Percentiles rank a stretch among this genome's conserved stretches.
These are phyloP conservation scores for Pyracantha coccinea DNA, from an alignment of 331 rosid genomes.

Conservation along the genomic window DNA sequence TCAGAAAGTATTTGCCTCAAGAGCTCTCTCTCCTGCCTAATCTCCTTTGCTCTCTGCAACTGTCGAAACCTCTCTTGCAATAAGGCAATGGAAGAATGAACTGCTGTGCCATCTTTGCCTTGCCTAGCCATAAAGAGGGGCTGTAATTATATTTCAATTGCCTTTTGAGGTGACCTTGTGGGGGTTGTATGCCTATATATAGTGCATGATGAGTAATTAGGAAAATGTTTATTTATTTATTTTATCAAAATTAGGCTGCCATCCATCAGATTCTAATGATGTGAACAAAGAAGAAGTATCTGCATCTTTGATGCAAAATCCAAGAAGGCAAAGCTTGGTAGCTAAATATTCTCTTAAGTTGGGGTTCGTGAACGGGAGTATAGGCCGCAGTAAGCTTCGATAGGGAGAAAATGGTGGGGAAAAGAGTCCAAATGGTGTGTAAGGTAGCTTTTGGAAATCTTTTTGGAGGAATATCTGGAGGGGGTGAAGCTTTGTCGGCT, in stretches of 20 bases:
- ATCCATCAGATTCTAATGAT: slow-evolving; percentile 14
- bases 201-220: slow-evolving; percentile 15
- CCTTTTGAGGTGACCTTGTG: slow-evolving; percentile 5
- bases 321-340: slow-evolving; percentile 27
- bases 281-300: slow-evolving; percentile 24
- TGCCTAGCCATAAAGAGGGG: slow-evolving; percentile 25
- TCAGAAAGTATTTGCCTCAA: slow-evolving; percentile 28
- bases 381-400: slow-evolving; percentile 21
- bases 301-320: slow-evolving; percentile 23
- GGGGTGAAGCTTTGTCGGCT: slow-evolving; percentile 21
- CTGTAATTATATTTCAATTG: background rate
- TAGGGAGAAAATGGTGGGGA: slow-evolving; percentile 20
- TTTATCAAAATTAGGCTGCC: background rate
- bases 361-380: slow-evolving; percentile 32
- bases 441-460: slow-evolving; percentile 24
- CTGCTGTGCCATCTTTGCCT: slow-evolving; percentile 17
- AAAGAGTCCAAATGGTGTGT: slow-evolving; percentile 20
- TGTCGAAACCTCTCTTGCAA: slow-evolving; percentile 44
- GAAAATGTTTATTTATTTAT: background rate
- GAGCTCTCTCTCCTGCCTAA: slow-evolving; percentile 40
- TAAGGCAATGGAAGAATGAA: slow-evolving; percentile 36
- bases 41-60: slow-evolving; percentile 45
- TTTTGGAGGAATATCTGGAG: slow-evolving; percentile 19
- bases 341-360: slow-evolving; percentile 14
- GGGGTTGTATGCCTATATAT: slow-evolving; percentile 11